Evolutionary conservation across 2,329 filamentous ascomycete species (phyloP).

Genomic region (Macrophomina tecta): DNA sequence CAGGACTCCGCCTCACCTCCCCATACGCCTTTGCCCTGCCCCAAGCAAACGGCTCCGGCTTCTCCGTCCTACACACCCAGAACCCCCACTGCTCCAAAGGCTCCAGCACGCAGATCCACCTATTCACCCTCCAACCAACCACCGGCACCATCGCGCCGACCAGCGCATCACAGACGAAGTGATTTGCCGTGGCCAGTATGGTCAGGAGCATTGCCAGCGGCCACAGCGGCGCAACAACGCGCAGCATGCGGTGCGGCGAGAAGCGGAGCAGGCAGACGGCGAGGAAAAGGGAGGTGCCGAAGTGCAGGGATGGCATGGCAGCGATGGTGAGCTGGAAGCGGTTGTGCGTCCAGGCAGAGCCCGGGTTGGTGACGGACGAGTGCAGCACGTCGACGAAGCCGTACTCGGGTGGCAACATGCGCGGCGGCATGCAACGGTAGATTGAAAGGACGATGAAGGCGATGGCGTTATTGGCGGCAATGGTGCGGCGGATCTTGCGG

Average conservation of each 20-base stretch:
- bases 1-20: too few species aligned
- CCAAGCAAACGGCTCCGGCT: constrained; percentile 27
- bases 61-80: constrained; percentile 33
- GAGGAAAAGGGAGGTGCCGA: constrained; percentile 50
- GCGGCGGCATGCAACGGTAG: constrained; percentile 58
- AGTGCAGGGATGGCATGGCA: constrained; percentile 58
- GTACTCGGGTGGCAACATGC: constrained; percentile 54
- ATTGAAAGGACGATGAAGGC: constrained; percentile 56
- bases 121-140: constrained; percentile 43
- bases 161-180: constrained; percentile 47
- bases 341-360: constrained; percentile 51
- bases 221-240: constrained; percentile 51
- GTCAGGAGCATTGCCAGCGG: constrained; percentile 51
- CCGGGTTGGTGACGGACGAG: constrained; percentile 26
- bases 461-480: constrained; percentile 57
- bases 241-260: constrained; percentile 48
- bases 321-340: constrained; percentile 56
- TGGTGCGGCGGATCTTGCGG: constrained; percentile 52
- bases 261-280: constrained; percentile 45
- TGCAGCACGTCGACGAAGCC: constrained; percentile 58
- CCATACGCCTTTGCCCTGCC: not conserved
- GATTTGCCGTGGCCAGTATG: constrained; percentile 50
- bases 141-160: constrained; percentile 44
- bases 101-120: constrained; percentile 15
- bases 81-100: constrained; percentile 31